Conservation (phyloP, 306 rosid species). For the Crotalaria pallida region DNA sequence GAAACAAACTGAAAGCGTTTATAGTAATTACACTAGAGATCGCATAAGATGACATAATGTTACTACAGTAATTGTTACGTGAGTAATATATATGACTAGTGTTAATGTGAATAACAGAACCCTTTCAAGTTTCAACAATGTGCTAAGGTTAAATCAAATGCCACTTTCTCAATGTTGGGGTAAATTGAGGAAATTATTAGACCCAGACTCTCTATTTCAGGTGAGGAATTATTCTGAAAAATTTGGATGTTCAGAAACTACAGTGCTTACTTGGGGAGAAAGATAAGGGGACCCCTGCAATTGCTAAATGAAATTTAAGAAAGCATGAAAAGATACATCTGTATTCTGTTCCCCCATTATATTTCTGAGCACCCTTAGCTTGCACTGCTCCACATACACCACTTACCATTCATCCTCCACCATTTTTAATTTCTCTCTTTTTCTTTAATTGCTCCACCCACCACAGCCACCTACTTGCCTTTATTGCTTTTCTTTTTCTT, state of each 20-base stretch:
- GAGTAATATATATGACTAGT: no score
- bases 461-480: conserved; percentile 47
- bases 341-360: conserved; percentile 14
- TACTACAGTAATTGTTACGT: no score
- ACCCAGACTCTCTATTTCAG: no score
- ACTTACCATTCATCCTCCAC: conserved; percentile 8
- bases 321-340: conserved; percentile 25
- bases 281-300: neutral
- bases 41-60: no score
- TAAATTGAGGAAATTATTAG: neutral
- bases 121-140: no score
- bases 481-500: conserved; percentile 34
- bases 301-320: conserved; percentile 24
- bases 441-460: conserved; percentile 48
- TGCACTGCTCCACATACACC: conserved; percentile 19
- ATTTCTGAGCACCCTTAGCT: neutral
- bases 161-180: neutral
- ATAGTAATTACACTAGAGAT: no score
- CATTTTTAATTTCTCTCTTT: conserved; percentile 19
- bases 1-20: no score
- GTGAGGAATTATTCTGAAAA: neutral
- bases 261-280: neutral
- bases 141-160: neutral
- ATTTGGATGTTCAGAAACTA: neutral
- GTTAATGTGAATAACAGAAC: no score